Evolutionary conservation across 1,284 basidiomycete genomes (phyloP), one percentile per base, ranked within the genome.

Genomic region (Leccinum variabile): DNA sequence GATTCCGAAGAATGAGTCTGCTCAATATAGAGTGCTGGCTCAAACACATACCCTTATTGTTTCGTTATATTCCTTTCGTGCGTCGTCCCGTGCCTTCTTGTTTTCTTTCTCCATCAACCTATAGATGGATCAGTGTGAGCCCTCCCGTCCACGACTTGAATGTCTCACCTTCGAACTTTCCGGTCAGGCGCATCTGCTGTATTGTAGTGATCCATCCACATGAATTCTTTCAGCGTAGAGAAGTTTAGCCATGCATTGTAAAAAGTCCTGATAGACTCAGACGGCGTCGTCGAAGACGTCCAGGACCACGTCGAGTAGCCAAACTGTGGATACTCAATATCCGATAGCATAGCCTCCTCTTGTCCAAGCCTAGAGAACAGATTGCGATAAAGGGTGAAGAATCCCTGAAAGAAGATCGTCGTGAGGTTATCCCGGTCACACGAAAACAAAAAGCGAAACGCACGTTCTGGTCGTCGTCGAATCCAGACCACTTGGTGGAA

Each of bases 71-170:
- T 99, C 97, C 71, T 86, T 86, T 44, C 92, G 83, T 6, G 92
- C 91, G 50, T 93, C 91, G 46, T 97, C 94, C 14, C 96, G 84
- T 8, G 88, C 86, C 69, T 95, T 95, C 77, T 94, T 95, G 76
- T 99, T 99, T 69, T 98, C 97, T 71, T 91, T 93, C 75, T 99
- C 97, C 91, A 99, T 96, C 44, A 95, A 71, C 65, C 94, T 91
- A 60, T 4, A 25, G 28, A 49, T 3, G 65, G 60, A 54, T 65
- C 56, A 61, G 53, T 13, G 13, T 54, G 10, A 9, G 3, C 25
- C 32, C 30, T 9, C 13, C 33, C 11, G 16, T 39, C 16, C n/a
- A 46, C 1, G 22, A 55, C 14, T 50, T 39, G n/a, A 53, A 49
- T 33, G 6, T 69, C 78, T 54, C 65, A 88, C 86, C 93, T 85